Conservation (phyloP, 2,329 filamentous ascomycete genomes). For the Curvularia verruculosa region DNA sequence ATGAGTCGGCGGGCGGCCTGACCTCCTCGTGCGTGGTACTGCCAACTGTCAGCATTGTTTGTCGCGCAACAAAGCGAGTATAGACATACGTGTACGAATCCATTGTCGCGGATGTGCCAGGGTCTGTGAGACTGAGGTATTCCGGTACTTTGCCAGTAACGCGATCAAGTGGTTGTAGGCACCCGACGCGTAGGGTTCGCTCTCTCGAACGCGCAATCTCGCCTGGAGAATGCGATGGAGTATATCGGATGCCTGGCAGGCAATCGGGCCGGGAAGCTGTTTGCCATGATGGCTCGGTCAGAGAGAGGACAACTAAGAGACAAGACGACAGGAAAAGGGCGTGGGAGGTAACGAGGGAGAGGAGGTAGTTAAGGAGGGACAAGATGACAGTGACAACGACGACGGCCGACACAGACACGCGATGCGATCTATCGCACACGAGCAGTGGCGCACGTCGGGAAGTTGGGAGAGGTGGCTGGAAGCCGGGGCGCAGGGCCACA, state of each 20-base stretch:
- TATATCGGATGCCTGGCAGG: conserved; percentile 32
- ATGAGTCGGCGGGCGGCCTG: conserved; percentile 53
- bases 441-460: conserved; percentile 41
- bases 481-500: conserved; percentile 40
- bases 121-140: conserved; percentile 7
- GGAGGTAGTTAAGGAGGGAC: conserved; percentile 26
- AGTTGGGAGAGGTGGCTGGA: conserved; percentile 38
- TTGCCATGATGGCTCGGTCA: conserved; percentile 53
- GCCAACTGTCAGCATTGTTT: conserved; percentile 22
- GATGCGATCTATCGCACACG: conserved; percentile 43
- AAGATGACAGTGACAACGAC: conserved; percentile 30
- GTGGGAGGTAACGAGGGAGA: conserved; percentile 36
- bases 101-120: conserved; percentile 30
- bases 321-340: conserved; percentile 34
- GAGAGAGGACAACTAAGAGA: conserved; percentile 46
- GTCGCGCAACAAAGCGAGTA: background rate
- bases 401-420: conserved; percentile 19
- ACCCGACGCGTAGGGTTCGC: conserved; percentile 19
- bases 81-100: conserved; percentile 48
- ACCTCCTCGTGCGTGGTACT: conserved; percentile 59
- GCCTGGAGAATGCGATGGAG: conserved; percentile 33
- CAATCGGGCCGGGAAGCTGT: conserved; percentile 47
- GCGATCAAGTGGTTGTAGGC: conserved; percentile 29
- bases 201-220: conserved; percentile 28
- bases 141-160: conserved; percentile 20